phyloP scores from a whole-genome alignment of 2,329 filamentous ascomycete species.

The Arthrobotrys sinensis region DNA sequence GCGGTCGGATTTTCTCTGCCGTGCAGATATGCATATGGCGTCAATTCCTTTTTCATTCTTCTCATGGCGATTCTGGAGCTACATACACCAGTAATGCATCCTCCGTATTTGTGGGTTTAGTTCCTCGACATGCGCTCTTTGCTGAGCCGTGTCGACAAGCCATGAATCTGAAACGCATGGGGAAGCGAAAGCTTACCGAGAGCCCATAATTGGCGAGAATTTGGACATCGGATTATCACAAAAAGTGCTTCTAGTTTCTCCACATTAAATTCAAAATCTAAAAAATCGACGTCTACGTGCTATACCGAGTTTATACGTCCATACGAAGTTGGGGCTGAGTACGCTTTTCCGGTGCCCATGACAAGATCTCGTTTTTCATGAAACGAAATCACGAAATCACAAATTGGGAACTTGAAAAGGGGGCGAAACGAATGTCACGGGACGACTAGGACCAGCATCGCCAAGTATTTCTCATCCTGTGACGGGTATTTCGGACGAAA shows the following conservation, averaged over 20 bases:
- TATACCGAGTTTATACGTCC: not conserved
- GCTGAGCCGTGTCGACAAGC: conserved; percentile 21
- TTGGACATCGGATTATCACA: conserved; percentile 19
- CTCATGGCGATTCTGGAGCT: not conserved
- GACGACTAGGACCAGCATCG: not conserved
- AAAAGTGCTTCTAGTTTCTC: not conserved
- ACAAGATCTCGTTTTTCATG: not conserved
- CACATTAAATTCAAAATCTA: not conserved
- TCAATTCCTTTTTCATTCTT: not conserved
- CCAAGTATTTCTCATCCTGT: conserved; percentile 21
- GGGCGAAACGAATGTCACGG: conserved; percentile 12
- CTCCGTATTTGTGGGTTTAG: not conserved
- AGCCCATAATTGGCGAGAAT: conserved; percentile 18
- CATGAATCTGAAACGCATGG: conserved; percentile 11
- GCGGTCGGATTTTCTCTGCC: conserved; percentile 7
- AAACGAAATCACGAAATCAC: not conserved
- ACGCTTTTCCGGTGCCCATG: not conserved
- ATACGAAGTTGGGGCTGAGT: conserved; percentile 8
- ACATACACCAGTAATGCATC: not conserved
- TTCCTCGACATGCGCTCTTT: not conserved
- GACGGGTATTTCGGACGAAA: conserved; percentile 50
- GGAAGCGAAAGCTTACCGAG: conserved; percentile 23
- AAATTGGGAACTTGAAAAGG: conserved; percentile 9
- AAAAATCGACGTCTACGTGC: not conserved
- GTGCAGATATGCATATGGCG: not conserved